A percentile compares a stretch with the other conserved stretches of the same genome.
Conservation (phyloP, 768 basidiomycete genomes). For the Lyophyllum atratum region DNA sequence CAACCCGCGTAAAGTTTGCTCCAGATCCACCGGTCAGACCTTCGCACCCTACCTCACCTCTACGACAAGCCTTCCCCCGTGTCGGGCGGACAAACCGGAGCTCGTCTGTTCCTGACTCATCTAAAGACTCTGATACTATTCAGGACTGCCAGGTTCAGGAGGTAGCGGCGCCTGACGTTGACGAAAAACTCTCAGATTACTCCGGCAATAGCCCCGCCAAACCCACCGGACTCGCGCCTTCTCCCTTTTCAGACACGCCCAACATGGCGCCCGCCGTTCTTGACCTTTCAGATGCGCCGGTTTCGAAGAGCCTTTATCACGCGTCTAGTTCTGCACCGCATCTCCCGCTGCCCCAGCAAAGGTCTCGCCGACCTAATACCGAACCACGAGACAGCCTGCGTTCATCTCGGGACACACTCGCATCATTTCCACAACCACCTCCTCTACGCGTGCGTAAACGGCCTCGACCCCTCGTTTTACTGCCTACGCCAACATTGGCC, state of each 20-base stretch:
- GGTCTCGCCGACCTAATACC: constrained; percentile 6
- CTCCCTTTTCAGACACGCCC: background rate
- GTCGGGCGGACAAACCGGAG: background rate
- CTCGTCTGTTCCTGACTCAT: background rate
- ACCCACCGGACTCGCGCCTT: background rate
- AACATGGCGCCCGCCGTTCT: constrained; percentile 21
- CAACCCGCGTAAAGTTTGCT: constrained; percentile 24
- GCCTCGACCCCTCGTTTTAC: constrained; percentile 41
- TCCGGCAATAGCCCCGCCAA: background rate
- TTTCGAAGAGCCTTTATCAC: constrained; percentile 20
- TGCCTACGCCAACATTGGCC: constrained; percentile 26
- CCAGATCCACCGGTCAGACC: constrained; percentile 9
- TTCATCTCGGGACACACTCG: constrained; percentile 20
- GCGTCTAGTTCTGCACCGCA: constrained; percentile 26
- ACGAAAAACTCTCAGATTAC: too few relatives aligned
- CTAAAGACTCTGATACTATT: background rate
- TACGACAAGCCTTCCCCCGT: background rate
- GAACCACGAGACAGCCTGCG: constrained; percentile 5
- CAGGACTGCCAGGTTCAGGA: too few relatives aligned
- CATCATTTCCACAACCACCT: constrained; percentile 41
- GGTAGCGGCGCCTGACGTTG: too few relatives aligned
- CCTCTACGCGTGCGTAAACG: constrained; percentile 37
- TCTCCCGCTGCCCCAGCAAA: constrained; percentile 19
- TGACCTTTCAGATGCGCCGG: constrained; percentile 20
- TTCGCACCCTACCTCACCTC: constrained; percentile 1